phyloP scores from a whole-genome alignment of 2,329 filamentous ascomycete genomes.

The Stemphylium lycopersici region DNA sequence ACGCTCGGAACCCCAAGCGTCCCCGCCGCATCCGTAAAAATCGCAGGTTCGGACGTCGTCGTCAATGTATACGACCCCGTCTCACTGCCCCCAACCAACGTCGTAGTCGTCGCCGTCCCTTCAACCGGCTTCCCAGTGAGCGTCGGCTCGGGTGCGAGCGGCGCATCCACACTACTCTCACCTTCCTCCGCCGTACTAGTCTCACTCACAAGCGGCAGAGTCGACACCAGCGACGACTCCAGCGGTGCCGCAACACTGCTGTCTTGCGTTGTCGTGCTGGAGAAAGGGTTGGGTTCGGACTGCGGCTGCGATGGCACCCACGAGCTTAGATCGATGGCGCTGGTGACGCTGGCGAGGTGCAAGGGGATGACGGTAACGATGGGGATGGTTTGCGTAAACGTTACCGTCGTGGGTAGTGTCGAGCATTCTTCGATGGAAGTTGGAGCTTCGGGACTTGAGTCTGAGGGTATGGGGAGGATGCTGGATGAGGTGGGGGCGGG shows the following conservation, averaged over 20 bases:
- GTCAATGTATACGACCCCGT: conserved; percentile 5
- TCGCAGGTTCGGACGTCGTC: conserved; percentile 9
- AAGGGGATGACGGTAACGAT: conserved; percentile 3
- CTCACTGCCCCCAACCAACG: not conserved
- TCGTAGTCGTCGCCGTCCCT: not conserved
- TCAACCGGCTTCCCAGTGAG: not conserved
- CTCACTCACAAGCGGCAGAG: too few relatives aligned
- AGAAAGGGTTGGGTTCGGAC: too few relatives aligned
- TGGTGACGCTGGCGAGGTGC: not conserved
- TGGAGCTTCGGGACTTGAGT: not conserved
- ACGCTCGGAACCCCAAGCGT: conserved; percentile 19
- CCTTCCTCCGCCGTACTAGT: not conserved
- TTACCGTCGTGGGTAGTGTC: not conserved
- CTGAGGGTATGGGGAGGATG: not conserved
- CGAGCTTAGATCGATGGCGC: not conserved
- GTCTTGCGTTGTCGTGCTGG: not conserved
- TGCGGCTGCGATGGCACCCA: not conserved
- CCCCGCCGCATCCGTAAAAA: conserved; percentile 29
- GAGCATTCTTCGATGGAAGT: not conserved
- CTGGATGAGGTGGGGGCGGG: not conserved
- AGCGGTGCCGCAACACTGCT: not conserved
- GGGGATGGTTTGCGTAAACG: not conserved
- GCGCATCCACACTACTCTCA: not conserved
- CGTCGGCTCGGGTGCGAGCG: too few relatives aligned
- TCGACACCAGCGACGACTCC: conserved; percentile 18